Evolutionary conservation across 2,329 filamentous ascomycete genomes (phyloP).

Genomic region (Mycosphaerelloides madeirae): DNA sequence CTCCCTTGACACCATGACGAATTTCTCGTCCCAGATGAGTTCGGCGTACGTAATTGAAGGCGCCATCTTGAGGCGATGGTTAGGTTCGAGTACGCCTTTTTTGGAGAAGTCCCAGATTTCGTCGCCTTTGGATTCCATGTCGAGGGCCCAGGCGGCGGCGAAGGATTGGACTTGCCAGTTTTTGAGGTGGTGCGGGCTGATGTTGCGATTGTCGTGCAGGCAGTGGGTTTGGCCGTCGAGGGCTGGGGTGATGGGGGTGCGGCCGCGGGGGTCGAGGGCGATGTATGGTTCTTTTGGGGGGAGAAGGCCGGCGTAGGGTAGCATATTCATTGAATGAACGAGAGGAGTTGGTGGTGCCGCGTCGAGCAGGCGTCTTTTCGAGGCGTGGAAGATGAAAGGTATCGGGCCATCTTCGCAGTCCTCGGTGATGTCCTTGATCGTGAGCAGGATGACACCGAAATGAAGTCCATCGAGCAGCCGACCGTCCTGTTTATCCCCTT

Average conservation of each 20-base stretch:
- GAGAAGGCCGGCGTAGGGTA: neutral
- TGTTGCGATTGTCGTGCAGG: constrained; percentile 27
- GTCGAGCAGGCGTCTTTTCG: too few relatives aligned
- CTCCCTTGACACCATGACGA: constrained; percentile 30
- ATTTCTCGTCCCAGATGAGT: constrained; percentile 34
- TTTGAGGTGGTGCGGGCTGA: constrained; percentile 26
- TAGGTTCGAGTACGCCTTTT: constrained; percentile 28
- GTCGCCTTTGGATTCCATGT: constrained; percentile 32
- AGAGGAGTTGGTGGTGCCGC: neutral
- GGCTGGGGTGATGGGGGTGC: constrained; percentile 12
- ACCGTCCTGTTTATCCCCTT: constrained; percentile 30
- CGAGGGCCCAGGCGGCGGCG: constrained; percentile 31
- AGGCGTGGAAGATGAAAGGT: constrained; percentile 32
- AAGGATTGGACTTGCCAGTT: constrained; percentile 31
- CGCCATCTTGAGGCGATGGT: constrained; percentile 26
- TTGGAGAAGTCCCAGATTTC: constrained; percentile 33
- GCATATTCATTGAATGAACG: neutral
- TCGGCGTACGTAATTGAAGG: constrained; percentile 35
- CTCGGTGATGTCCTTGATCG: constrained; percentile 33
- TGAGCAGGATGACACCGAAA: constrained; percentile 38
- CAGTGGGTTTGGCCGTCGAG: constrained; percentile 28
- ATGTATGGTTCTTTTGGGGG: constrained; percentile 15
- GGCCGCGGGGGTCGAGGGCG: constrained; percentile 18
- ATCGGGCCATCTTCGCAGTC: constrained; percentile 26
- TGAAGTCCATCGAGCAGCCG: constrained; percentile 36